Evolutionary conservation across 495 filamentous ascomycete genomes (phyloP).

Genomic region (Aspergillus bertholletiae): DNA sequence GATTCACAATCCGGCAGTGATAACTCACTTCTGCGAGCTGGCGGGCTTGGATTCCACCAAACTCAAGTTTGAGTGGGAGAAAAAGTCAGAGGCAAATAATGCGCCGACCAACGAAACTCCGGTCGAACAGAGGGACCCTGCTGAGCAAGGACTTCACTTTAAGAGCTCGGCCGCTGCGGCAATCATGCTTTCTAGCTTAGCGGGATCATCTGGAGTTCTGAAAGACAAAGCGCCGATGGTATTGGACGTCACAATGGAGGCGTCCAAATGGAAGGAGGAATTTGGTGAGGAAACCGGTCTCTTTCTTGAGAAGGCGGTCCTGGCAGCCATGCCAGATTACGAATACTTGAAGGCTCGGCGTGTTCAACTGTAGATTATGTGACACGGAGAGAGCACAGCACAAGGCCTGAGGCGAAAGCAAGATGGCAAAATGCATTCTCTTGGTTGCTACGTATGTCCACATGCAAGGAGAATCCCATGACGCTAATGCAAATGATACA

Average conservation of each 20-base stretch:
- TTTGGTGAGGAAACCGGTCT: constrained; percentile 37
- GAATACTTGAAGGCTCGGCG: constrained; percentile 40
- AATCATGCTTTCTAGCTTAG: constrained; percentile 31
- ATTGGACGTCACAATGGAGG: constrained; percentile 37
- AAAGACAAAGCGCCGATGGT: constrained; percentile 30
- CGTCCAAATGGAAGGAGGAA: constrained; percentile 42
- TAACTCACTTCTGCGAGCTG: constrained; percentile 27
- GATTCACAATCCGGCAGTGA: constrained; percentile 30
- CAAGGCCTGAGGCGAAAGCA: too few species aligned
- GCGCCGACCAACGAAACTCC: not conserved
- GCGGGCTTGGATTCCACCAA: constrained; percentile 31
- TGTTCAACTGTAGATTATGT: not conserved
- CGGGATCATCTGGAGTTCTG: constrained; percentile 30
- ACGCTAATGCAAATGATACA: too few species aligned
- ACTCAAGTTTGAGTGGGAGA: constrained; percentile 38
- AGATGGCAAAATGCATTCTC: too few species aligned
- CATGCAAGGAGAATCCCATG: too few species aligned
- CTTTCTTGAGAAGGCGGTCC: constrained; percentile 32
- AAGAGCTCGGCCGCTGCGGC: not conserved
- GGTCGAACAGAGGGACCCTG: not conserved
- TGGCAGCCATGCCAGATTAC: constrained; percentile 45
- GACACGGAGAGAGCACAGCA: not conserved
- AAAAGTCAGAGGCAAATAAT: not conserved
- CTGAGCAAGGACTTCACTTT: not conserved
- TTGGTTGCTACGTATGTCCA: too few species aligned